Evolutionary conservation across 2,329 filamentous ascomycete species (phyloP).

Genomic region (Penicillium freii): DNA sequence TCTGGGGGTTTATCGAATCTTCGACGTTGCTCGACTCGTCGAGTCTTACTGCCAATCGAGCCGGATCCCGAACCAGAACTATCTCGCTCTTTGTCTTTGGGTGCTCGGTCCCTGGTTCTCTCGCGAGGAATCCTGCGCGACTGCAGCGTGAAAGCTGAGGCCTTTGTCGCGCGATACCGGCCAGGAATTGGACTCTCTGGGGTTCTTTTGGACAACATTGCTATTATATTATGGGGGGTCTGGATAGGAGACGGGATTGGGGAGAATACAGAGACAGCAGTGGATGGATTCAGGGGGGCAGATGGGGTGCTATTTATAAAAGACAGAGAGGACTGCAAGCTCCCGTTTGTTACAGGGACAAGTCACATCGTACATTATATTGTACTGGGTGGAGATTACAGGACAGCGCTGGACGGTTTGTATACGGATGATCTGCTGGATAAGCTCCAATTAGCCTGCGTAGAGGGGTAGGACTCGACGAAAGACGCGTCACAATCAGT

Average conservation of each 20-base stretch:
- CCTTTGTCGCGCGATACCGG: constrained; percentile 44
- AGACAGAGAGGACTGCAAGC: neutral
- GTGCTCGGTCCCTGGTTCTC: constrained; percentile 5
- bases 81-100: neutral
- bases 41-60: constrained; percentile 23
- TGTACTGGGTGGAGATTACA: neutral
- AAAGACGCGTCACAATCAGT: constrained; percentile 22
- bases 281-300: constrained; percentile 1
- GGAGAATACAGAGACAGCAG: neutral
- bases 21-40: constrained; percentile 28
- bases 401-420: neutral
- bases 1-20: constrained; percentile 35
- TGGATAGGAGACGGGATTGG: neutral
- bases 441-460: constrained; percentile 1
- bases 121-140: constrained; percentile 36
- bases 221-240: constrained; percentile 2
- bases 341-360: neutral
- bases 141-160: constrained; percentile 24
- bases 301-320: constrained; percentile 5
- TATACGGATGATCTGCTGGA: constrained; percentile 4
- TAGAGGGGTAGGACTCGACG: neutral
- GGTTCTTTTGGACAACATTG: constrained; percentile 8
- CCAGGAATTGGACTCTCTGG: constrained; percentile 22
- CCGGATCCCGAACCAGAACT: constrained; percentile 8
- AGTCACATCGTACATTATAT: neutral